These are phyloP conservation scores for Amanita pseudoporphyria DNA, from an alignment of 768 basidiomycete genomes.

Conservation along the genomic window DNA sequence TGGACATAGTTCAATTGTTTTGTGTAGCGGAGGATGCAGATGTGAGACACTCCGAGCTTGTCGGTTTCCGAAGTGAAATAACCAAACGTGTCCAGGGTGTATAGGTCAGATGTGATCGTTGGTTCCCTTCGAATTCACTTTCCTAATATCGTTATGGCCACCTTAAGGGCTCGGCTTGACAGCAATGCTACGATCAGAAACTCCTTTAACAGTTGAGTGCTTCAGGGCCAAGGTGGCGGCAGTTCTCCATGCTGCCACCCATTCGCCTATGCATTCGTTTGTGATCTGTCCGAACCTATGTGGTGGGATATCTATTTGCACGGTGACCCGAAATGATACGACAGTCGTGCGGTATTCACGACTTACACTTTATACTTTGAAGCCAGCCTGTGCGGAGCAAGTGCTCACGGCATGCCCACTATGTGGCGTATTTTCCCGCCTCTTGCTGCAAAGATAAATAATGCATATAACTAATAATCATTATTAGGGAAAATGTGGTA, in stretches of 20 bases:
- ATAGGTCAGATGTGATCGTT: slow-evolving; percentile 7
- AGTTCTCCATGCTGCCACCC: slow-evolving; percentile 51
- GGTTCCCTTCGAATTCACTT: slow-evolving; percentile 1
- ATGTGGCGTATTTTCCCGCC: slow-evolving; percentile 32
- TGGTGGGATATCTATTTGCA: slow-evolving; percentile 33
- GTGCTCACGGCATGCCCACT: too few relatives aligned
- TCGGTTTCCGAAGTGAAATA: slow-evolving; percentile 33
- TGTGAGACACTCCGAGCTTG: slow-evolving; percentile 24
- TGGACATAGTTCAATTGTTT: slow-evolving; percentile 15
- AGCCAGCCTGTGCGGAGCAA: too few relatives aligned
- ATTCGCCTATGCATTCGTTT: slow-evolving; percentile 47
- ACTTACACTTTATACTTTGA: too few relatives aligned
- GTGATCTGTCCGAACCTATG: slow-evolving; percentile 40
- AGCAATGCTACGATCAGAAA: slow-evolving; percentile 36
- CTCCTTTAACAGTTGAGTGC: slow-evolving; percentile 30
- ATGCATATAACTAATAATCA: slow-evolving; percentile 30
- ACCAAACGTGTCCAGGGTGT: slow-evolving; percentile 30
- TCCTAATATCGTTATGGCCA: slow-evolving; percentile 38
- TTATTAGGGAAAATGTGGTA: not conserved
- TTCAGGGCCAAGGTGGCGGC: slow-evolving; percentile 44
- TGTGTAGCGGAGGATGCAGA: slow-evolving; percentile 22
- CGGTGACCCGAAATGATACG: slow-evolving; percentile 30
- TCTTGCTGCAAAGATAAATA: slow-evolving; percentile 33
- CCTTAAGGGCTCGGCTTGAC: slow-evolving; percentile 35
- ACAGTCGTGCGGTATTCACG: too few relatives aligned